phyloP scores from a whole-genome alignment of 257 asterid genomes.

The Salvia rosmarinus region DNA sequence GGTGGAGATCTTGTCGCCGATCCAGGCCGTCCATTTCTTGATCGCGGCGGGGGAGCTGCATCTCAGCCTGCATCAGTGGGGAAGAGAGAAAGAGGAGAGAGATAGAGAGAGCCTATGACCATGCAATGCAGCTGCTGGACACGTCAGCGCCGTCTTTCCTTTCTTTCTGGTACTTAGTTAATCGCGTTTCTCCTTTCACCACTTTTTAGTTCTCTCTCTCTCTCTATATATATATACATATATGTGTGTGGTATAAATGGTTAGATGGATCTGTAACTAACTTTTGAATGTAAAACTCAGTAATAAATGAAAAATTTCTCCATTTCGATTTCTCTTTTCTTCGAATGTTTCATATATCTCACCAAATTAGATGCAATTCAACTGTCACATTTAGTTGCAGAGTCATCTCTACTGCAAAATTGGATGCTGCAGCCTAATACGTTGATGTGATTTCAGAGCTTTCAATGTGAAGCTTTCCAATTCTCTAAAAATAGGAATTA shows the following conservation, averaged over 20 bases:
- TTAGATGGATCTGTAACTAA: too few species aligned
- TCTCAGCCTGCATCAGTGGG: constrained; percentile 61
- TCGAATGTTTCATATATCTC: too few species aligned
- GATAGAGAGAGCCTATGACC: neutral
- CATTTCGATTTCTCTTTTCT: too few species aligned
- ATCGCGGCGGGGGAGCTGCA: constrained; percentile 67
- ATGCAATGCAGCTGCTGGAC: neutral
- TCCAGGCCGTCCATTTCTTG: constrained; percentile 59
- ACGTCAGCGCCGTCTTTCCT: constrained; percentile 40
- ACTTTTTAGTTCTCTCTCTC: too few species aligned
- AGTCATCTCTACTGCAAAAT: neutral
- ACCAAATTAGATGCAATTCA: too few species aligned
- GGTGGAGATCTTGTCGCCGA: constrained; percentile 33
- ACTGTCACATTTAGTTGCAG: neutral
- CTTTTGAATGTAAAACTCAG: too few species aligned
- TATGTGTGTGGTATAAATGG: too few species aligned
- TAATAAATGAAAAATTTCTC: too few species aligned
- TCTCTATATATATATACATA: too few species aligned
- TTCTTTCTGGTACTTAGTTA: too few species aligned
- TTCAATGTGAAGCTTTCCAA: constrained; percentile 77
- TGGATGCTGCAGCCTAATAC: constrained; percentile 58
- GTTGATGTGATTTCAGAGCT: constrained; percentile 74
- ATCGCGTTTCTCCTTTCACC: too few species aligned
- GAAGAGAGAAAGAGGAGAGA: too few species aligned
- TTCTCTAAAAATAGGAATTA: constrained; percentile 87